These are phyloP conservation scores for Citrus trifoliata DNA, from an alignment of 345 rosid genomes.

Conservation along the genomic window DNA sequence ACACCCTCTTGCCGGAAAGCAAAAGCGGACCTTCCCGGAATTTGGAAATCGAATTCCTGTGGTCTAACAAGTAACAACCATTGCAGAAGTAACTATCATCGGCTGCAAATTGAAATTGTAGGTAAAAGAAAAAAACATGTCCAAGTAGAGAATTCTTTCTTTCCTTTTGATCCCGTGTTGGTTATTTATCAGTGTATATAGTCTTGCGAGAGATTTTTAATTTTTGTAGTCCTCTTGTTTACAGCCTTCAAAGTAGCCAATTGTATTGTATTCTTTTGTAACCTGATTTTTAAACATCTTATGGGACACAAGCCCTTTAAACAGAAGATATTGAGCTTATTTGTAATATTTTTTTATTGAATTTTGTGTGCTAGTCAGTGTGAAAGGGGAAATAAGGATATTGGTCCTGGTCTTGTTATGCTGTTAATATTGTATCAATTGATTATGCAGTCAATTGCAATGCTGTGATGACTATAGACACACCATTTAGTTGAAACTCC, in stretches of 20 bases:
- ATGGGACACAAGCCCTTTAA: background rate
- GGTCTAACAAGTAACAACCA: constrained; percentile 71
- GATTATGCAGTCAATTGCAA: background rate
- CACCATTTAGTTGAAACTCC: background rate
- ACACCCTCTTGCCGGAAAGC: constrained; percentile 85
- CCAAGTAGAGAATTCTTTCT: background rate
- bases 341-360: constrained; percentile 26
- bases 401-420: background rate
- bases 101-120: constrained; percentile 15
- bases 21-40: constrained; percentile 89
- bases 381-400: constrained; percentile 18
- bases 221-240: constrained; percentile 34
- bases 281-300: constrained; percentile 14
- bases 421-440: background rate
- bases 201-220: constrained; percentile 22
- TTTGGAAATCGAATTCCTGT: constrained; percentile 94
- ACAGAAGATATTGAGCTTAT: background rate
- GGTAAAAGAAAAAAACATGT: background rate
- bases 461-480: background rate
- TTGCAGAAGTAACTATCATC: constrained; percentile 14
- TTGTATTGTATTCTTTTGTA: constrained; percentile 46
- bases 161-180: background rate
- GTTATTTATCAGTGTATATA: constrained; percentile 39
- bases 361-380: constrained; percentile 26
- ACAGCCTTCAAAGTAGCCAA: constrained; percentile 16